A percentile compares a stretch with the other conserved stretches of the same genome.
Conservation (phyloP, 345 rosid species). For the Ailanthus altissimus region DNA sequence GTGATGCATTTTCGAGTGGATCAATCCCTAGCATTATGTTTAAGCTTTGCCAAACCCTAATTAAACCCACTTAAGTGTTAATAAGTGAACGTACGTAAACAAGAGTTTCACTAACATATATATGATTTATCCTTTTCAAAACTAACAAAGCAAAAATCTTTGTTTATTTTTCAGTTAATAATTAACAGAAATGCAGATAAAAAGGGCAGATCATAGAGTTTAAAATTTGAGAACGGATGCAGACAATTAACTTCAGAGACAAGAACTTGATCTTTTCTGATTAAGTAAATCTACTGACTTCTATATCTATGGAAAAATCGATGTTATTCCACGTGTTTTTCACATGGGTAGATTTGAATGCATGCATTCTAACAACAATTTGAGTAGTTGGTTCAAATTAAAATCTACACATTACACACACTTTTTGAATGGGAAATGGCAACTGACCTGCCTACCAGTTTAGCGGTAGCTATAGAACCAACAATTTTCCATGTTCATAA, state of each 20-base stretch:
- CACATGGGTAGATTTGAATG: constrained; percentile 5
- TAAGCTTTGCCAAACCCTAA: background rate
- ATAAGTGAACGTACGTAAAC: too few species aligned
- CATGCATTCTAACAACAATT: too few species aligned
- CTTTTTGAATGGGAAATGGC: background rate
- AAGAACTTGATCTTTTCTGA: background rate
- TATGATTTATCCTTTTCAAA: too few species aligned
- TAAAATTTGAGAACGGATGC: background rate
- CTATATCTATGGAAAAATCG: background rate
- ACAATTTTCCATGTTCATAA: background rate
- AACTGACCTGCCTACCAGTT: background rate
- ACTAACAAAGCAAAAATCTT: too few species aligned
- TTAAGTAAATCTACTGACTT: background rate
- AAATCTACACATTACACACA: background rate
- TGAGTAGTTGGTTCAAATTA: background rate
- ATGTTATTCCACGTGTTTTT: background rate
- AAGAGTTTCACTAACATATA: too few species aligned
- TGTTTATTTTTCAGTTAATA: too few species aligned
- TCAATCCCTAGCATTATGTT: background rate
- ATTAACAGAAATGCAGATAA: background rate
- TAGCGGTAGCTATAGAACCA: background rate
- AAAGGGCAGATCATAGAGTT: background rate
- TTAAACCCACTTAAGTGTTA: background rate
- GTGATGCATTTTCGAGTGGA: too few species aligned
- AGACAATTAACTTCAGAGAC: background rate